Base-by-base conservation (phyloP, 2,329 filamentous ascomycete genomes). In the Ilyonectria mors-panacis region DNA sequence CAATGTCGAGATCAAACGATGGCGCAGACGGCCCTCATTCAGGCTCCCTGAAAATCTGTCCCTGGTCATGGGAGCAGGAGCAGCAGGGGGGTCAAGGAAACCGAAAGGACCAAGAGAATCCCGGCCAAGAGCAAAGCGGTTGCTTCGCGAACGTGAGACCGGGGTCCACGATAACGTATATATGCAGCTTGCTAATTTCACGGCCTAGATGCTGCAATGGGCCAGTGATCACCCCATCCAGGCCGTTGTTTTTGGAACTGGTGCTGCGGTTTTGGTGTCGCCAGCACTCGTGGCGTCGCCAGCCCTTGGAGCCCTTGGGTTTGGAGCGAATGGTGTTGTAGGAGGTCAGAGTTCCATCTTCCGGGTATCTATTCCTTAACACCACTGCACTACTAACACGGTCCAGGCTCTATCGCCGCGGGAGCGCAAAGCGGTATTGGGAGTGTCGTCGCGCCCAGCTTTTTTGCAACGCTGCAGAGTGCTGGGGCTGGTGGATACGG, bases 391-490 rank as follows among this genome's bases (percentile, higher is more conserved):
- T 44, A 5, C 33, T 50, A 37, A 48, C 21, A 4, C 10, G 2
- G 23, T 4, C 8, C 6, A 77, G 76, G 70, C 2, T 73, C 75
- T 7, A 1, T 67, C 6, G 77, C 77, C 2, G 65, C 76, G 0
- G 57, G 37, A 1, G 42, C 68, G 0, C 78, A 80, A 17, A 68
- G 70, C 17, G 23, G 39, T 2, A 74, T 79, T 1, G 79, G 79
- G 0, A 78, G 72, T 35, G 75, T 80, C 8, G 69, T 47, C 1
- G 73, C 73, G 0, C 65, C 66, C 0, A 68, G 73, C 19, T 0
- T 70, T 1, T 81, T 81, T 23, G 76, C 80, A 1, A 73, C 59
- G 2, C 68, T 81, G 0, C 76, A 80, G 69, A 81, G 78, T 47
- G 80, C 78, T 0, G 80, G 62, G 0, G 70, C 68, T 3, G 78